phyloP scores from a whole-genome alignment of 371 early-diverging fungal genomes.

The Rhizomucor pusillus region DNA sequence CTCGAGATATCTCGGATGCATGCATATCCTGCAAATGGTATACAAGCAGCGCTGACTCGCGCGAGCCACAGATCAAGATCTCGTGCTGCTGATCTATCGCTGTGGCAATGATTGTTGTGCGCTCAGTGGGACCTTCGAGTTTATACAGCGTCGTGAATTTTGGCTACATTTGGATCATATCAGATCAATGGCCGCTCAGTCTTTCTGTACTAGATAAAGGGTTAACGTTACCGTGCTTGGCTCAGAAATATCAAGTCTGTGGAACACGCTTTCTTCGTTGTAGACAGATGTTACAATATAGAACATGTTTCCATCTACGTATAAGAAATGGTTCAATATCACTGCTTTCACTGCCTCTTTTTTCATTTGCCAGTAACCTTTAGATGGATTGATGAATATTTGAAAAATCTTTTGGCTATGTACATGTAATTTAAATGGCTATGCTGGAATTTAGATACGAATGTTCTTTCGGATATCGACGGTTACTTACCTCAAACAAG shows the following conservation, averaged over 20 bases:
- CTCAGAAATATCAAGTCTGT: constrained; percentile 26
- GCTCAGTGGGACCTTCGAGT: constrained; percentile 44
- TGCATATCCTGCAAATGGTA: constrained; percentile 39
- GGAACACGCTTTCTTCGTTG: constrained; percentile 39
- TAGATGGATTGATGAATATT: constrained; percentile 39
- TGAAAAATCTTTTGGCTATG: constrained; percentile 53
- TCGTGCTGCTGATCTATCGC: constrained; percentile 39
- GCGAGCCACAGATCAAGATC: constrained; percentile 58
- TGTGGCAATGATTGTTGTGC: constrained; percentile 48
- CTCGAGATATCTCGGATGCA: neutral
- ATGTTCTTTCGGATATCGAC: neutral
- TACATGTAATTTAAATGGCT: constrained; percentile 41
- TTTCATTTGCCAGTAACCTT: too few relatives aligned
- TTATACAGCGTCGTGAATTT: constrained; percentile 36
- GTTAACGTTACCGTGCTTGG: constrained; percentile 14
- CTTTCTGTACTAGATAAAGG: too few relatives aligned
- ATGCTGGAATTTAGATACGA: neutral
- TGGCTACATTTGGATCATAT: constrained; percentile 22
- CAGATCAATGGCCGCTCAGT: too few relatives aligned
- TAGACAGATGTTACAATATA: constrained; percentile 45
- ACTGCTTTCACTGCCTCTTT: neutral
- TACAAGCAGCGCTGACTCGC: constrained; percentile 58
- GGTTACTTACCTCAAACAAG: constrained; percentile 38
- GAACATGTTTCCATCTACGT: constrained; percentile 29
- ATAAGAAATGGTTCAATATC: too few relatives aligned